Percentiles rank a stretch among this genome's conserved stretches.
Conservation (phyloP, 1,284 basidiomycete species). For the Irpex rosettiformis region DNA sequence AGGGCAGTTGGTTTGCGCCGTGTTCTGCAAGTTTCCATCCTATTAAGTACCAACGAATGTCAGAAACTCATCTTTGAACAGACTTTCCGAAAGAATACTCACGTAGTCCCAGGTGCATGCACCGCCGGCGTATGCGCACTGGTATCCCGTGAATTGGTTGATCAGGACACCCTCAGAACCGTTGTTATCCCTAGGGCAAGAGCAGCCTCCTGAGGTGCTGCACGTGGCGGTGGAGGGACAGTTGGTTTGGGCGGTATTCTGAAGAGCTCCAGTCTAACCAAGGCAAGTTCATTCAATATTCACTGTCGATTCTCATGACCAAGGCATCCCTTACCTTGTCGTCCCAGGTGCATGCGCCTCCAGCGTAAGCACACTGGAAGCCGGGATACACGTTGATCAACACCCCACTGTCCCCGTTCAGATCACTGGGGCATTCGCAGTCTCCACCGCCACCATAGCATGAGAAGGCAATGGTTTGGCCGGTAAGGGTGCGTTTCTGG, state of each 20-base stretch:
- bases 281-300: background rate
- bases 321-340: conserved; percentile 14
- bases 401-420: conserved; percentile 19
- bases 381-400: conserved; percentile 21
- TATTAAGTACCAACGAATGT: background rate
- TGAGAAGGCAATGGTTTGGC: conserved; percentile 13
- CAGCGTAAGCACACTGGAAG: conserved; percentile 21
- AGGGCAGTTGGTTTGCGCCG: conserved; percentile 19
- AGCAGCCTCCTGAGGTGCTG: conserved; percentile 16
- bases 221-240: conserved; percentile 21
- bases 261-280: conserved; percentile 17
- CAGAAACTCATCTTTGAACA: too few relatives aligned
- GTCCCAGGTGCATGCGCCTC: conserved; percentile 22
- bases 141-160: conserved; percentile 25
- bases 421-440: conserved; percentile 20
- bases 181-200: conserved; percentile 19
- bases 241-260: conserved; percentile 23
- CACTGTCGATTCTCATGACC: background rate
- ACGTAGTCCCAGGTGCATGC: conserved; percentile 26
- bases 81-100: conserved; percentile 3
- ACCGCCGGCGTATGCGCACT: conserved; percentile 23
- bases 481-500: conserved; percentile 9
- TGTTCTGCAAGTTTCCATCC: conserved; percentile 18
- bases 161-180: conserved; percentile 22
- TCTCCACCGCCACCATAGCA: conserved; percentile 19